Conservation (phyloP, 1,139 yeast genomes). For the Yamadazyma membranifaciens region DNA sequence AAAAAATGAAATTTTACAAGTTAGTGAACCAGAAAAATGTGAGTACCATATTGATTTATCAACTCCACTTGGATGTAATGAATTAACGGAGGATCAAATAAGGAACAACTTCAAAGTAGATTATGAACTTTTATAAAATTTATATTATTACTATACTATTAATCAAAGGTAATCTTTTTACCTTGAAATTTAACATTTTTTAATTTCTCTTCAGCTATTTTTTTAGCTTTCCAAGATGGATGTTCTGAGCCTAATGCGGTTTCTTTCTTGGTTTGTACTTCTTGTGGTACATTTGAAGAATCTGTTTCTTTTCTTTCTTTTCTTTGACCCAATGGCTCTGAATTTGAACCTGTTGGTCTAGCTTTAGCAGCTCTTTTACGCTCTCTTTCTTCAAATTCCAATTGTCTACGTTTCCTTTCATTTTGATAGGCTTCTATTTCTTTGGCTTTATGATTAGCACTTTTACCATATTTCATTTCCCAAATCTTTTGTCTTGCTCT, state of each 20-base stretch:
- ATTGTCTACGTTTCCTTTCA: conserved; percentile 58
- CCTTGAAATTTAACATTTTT: conserved; percentile 74
- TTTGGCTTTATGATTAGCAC: conserved; percentile 79
- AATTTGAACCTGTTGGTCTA: conserved; percentile 39
- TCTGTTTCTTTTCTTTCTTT: conserved; percentile 10
- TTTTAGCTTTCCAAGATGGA: conserved; percentile 96
- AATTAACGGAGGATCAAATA: conserved; percentile 30
- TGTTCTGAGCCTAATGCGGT: conserved; percentile 34
- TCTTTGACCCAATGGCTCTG: conserved; percentile 40
- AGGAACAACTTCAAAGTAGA: conserved; percentile 26
- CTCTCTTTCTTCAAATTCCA: conserved; percentile 72
- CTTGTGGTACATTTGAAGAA: background rate
- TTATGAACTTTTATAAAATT: conserved; percentile 14
- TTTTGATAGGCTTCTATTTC: conserved; percentile 52
- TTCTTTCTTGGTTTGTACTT: background rate
- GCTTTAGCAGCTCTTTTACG: conserved; percentile 61
- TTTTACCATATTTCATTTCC: conserved; percentile 83
- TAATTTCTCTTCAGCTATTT: conserved; percentile 62
- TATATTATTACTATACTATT: conserved; percentile 5
- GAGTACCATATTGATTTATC: conserved; percentile 61
- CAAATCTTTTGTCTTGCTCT: conserved; percentile 95
- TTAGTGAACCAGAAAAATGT: conserved; percentile 89
- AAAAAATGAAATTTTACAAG: conserved; percentile 53
- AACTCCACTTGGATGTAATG: conserved; percentile 71
- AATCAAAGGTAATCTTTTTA: conserved; percentile 75